phyloP scores from a whole-genome alignment of 2,329 filamentous ascomycete species.

The Alternaria triticina region DNA sequence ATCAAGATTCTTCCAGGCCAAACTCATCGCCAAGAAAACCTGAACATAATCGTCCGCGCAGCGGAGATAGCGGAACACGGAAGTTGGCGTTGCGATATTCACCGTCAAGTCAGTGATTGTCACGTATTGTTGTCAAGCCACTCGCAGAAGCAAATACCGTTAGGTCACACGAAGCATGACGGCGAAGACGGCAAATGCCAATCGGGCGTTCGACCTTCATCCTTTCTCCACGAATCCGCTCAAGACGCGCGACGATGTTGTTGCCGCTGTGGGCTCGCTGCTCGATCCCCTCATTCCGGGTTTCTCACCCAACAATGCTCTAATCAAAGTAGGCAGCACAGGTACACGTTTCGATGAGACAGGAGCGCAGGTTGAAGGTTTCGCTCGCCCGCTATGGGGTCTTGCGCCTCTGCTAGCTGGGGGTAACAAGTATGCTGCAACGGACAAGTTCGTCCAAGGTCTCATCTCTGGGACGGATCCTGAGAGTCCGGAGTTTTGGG shows the following conservation, averaged over 20 bases:
- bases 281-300: constrained; percentile 74
- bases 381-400: constrained; percentile 77
- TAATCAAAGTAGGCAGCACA: constrained; percentile 72
- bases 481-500: constrained; percentile 75
- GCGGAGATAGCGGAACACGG: constrained; percentile 3
- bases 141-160: constrained; percentile 3
- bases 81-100: neutral
- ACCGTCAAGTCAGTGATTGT: neutral
- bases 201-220: constrained; percentile 51
- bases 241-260: constrained; percentile 50
- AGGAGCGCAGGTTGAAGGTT: constrained; percentile 78
- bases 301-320: constrained; percentile 70
- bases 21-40: constrained; percentile 3
- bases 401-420: constrained; percentile 74
- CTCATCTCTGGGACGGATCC: constrained; percentile 75
- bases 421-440: constrained; percentile 67
- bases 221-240: constrained; percentile 53
- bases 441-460: constrained; percentile 72
- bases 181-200: constrained; percentile 46
- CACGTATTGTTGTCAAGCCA: neutral
- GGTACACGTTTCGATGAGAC: constrained; percentile 79
- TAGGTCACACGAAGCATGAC: constrained; percentile 20
- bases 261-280: constrained; percentile 56
- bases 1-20: neutral
- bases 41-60: constrained; percentile 5